Percentiles rank a stretch among this genome's conserved stretches.
phyloP scores from a whole-genome alignment of 495 filamentous ascomycete genomes.

The Tuber melanosporum region DNA sequence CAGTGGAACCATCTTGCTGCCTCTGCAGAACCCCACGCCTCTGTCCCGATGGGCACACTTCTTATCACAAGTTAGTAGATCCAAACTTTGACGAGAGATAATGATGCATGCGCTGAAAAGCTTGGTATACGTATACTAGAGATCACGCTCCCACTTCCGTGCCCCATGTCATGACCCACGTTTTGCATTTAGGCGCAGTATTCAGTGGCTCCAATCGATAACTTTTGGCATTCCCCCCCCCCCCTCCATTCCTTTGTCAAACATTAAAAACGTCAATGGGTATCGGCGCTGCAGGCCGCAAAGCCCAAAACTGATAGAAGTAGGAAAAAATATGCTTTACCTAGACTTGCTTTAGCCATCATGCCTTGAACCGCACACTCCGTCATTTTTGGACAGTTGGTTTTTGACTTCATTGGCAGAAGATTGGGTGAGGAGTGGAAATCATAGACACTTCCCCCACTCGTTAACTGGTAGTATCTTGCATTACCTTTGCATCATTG shows the following conservation, averaged over 20 bases:
- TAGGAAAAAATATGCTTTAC: not conserved
- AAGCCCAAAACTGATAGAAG: not conserved
- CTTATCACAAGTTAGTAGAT: not conserved
- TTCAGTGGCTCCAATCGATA: conserved; percentile 5
- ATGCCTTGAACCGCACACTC: not conserved
- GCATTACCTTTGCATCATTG: not conserved
- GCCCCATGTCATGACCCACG: not conserved
- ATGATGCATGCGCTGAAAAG: not conserved
- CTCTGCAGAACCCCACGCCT: not conserved
- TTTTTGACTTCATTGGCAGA: not conserved
- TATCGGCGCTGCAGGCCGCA: not conserved
- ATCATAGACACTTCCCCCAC: not conserved
- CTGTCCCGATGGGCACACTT: not conserved
- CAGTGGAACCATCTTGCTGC: not conserved
- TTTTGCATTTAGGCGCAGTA: not conserved
- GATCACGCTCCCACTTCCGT: not conserved
- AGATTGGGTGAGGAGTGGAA: not conserved
- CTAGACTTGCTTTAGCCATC: not conserved
- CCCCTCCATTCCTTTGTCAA: not conserved
- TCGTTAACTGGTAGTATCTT: not conserved
- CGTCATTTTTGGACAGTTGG: not conserved
- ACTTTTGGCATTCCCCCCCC: not conserved
- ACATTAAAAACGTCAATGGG: not conserved
- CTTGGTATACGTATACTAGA: not conserved
- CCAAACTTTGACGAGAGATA: not conserved